Percentiles rank a stretch among this genome's conserved stretches.
These are phyloP conservation scores for Cicer cuneatum DNA, from an alignment of 306 rosid genomes.

Conservation along the genomic window DNA sequence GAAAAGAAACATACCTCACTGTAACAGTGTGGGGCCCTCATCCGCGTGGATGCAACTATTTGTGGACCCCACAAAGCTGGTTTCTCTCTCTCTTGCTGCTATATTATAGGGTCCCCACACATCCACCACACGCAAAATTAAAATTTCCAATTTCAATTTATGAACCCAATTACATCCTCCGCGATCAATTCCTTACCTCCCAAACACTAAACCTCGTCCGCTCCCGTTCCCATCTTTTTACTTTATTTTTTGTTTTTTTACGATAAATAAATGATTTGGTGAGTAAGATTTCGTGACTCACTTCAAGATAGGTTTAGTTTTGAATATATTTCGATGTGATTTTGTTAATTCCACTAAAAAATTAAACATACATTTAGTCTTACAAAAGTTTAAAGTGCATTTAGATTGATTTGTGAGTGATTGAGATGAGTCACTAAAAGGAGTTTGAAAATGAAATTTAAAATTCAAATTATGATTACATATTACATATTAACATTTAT, in stretches of 20 bases:
- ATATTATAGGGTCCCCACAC: constrained; percentile 42
- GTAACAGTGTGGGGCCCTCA: constrained; percentile 53
- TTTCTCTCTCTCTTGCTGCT: neutral
- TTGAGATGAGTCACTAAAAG: too few species aligned
- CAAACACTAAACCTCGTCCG: constrained; percentile 45
- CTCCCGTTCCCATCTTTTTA: constrained; percentile 47
- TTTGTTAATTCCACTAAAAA: too few species aligned
- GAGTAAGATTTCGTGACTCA: neutral
- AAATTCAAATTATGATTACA: too few species aligned
- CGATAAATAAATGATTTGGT: neutral
- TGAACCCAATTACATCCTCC: constrained; percentile 6
- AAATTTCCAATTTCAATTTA: neutral
- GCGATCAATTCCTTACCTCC: constrained; percentile 43
- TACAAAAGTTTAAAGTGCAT: too few species aligned
- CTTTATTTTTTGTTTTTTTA: neutral
- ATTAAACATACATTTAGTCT: too few species aligned
- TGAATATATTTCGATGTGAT: too few species aligned
- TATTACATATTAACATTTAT: too few species aligned
- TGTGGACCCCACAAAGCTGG: constrained; percentile 47
- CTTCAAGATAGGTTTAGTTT: neutral
- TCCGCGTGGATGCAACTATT: constrained; percentile 81
- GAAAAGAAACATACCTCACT: neutral
- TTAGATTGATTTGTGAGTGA: too few species aligned
- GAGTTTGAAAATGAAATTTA: too few species aligned
- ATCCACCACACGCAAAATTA: constrained; percentile 25